Base-by-base conservation (phyloP, 257 asterid genomes). In the Solanum appendiculatum region DNA sequence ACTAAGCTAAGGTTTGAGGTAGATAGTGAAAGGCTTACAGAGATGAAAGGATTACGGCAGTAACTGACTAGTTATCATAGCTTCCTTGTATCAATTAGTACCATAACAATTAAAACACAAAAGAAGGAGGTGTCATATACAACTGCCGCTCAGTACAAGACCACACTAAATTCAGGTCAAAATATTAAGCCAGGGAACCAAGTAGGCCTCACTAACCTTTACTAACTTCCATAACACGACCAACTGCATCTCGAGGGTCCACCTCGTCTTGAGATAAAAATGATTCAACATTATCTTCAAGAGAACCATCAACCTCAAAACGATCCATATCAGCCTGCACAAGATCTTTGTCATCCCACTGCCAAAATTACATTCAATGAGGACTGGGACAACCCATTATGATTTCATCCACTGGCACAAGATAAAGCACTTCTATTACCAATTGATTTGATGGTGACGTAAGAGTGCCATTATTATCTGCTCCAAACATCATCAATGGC, bases 341-440 rank as follows among this genome's bases (percentile, higher is more conserved):
- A 85, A 94, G 93, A 91, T 97, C 98, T 87, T 97, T 97, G 89
- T 94, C 99, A 87, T 95, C 99, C 99, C 99, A 97, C 99, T 97
- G 96, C 87, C 89, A 86, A 90, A 83, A 88, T 66, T 33, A 86
- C 63, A 91, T 75, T 42, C 37, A 77, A 91, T 86, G 91, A 85
- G 89, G 90, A 86, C 54, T 56, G 86, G 37, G 29, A n/a, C 64
- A 64, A 66, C 33, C 64, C 40, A 68, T 46, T 81, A 18, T 16
- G 31, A 33, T 82, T 82, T 82, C 77, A 64, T 48, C 58, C 51
- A 33, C 34, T 42, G 56, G 25, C 27, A 84, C 72, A 82, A 85
- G 87, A 88, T 16, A 87, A 73, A 21, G 51, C 60, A 86, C 36
- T 42, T 63, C 27, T 78, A 91, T 92, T 90, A 97, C 99, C 98